Conservation (phyloP, 768 basidiomycete genomes). For the Lyophyllum decastes region DNA sequence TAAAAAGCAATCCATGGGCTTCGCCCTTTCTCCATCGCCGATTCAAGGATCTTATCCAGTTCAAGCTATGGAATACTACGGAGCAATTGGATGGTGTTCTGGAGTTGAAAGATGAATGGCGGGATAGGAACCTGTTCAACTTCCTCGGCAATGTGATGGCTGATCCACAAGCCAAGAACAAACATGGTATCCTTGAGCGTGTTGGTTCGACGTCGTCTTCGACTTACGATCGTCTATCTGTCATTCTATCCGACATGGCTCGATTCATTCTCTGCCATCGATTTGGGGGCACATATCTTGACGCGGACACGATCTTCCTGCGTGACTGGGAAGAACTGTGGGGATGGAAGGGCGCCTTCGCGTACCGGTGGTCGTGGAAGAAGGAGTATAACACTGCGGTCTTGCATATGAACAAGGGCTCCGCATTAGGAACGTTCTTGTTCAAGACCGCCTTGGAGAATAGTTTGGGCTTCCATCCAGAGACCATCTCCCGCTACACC, state of each 20-base stretch:
- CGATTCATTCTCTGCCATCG: conserved; percentile 94
- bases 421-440: conserved; percentile 87
- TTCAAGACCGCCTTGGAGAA: conserved; percentile 95
- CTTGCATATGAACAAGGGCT: conserved; percentile 86
- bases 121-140: conserved; percentile 81
- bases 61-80: conserved; percentile 95
- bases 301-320: conserved; percentile 92
- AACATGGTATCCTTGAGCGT: conserved; percentile 57
- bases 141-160: conserved; percentile 77
- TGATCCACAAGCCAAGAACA: conserved; percentile 47
- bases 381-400: conserved; percentile 96
- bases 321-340: conserved; percentile 98
- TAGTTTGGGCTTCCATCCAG: conserved; percentile 92
- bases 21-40: conserved; percentile 90
- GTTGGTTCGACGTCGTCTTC: conserved; percentile 82
- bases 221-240: conserved; percentile 86
- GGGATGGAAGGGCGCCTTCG: conserved; percentile 95
- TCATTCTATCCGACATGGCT: conserved; percentile 94
- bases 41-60: conserved; percentile 89
- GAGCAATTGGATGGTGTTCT: conserved; percentile 50
- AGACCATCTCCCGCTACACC: conserved; percentile 87
- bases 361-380: conserved; percentile 91
- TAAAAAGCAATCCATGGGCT: conserved; percentile 88
- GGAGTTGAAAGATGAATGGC: conserved; percentile 89
- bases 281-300: conserved; percentile 94